Percentiles rank a stretch among this genome's conserved stretches.
These are phyloP conservation scores for Penicillium fuscoglaucum DNA, from an alignment of 2,329 filamentous ascomycete species.

Conservation along the genomic window DNA sequence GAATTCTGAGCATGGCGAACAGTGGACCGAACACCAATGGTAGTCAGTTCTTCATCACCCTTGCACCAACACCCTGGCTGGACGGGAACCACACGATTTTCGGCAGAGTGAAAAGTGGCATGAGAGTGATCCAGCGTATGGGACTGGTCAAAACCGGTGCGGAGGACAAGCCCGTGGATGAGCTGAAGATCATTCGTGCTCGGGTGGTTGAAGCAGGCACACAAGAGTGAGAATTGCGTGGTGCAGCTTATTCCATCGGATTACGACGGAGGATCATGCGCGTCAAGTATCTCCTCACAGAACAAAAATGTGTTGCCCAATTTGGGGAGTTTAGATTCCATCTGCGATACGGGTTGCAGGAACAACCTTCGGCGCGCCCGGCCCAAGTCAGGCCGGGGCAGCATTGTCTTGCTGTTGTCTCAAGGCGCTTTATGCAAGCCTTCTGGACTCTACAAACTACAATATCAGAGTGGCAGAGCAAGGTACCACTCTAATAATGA, in stretches of 20 bases:
- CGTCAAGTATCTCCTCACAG: neutral
- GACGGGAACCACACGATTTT: constrained; percentile 98
- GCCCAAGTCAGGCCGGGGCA: neutral
- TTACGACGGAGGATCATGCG: neutral
- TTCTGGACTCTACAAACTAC: constrained; percentile 8
- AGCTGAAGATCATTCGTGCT: constrained; percentile 77
- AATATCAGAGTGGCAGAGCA: constrained; percentile 8
- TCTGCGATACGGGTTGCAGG: constrained; percentile 4
- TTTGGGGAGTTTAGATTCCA: neutral
- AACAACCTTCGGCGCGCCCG: constrained; percentile 5
- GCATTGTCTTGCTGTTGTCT: neutral
- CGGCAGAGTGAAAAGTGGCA: constrained; percentile 79
- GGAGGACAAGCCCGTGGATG: constrained; percentile 78
- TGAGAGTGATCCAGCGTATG: constrained; percentile 83
- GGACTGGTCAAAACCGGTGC: constrained; percentile 79
- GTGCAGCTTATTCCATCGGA: neutral
- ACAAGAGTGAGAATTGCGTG: constrained; percentile 35
- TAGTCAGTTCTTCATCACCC: constrained; percentile 92
- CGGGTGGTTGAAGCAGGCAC: constrained; percentile 65
- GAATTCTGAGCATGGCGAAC: constrained; percentile 96
- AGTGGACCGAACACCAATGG: constrained; percentile 90
- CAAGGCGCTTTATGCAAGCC: neutral
- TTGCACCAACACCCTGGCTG: constrained; percentile 92
- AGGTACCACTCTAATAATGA: constrained; percentile 14
- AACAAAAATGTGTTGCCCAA: neutral